phyloP scores from a whole-genome alignment of 164 flowering plant species.

The Litsea cubeba region DNA sequence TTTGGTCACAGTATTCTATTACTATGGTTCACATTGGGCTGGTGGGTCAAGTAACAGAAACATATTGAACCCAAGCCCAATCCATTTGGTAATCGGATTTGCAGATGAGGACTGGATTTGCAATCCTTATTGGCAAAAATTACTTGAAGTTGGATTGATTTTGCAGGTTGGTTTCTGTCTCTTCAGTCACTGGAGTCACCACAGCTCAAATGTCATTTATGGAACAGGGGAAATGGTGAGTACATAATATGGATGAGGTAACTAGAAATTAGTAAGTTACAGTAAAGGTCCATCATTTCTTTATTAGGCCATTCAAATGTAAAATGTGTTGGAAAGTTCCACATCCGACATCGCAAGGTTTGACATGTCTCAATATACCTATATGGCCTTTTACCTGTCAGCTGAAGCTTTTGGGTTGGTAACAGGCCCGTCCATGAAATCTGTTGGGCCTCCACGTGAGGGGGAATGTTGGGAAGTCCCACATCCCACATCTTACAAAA shows the following conservation, averaged over 20 bases:
- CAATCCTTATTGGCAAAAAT: no score
- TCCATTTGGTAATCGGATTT: not conserved
- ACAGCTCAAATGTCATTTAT: slow-evolving; percentile 13
- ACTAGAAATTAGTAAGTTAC: not conserved
- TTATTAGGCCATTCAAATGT: not conserved
- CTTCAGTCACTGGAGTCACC: slow-evolving; percentile 19
- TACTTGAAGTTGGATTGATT: not conserved
- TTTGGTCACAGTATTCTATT: no score
- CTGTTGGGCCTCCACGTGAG: not conserved
- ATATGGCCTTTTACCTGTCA: not conserved
- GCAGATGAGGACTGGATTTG: no score
- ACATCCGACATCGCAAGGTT: no score
- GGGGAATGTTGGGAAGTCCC: no score
- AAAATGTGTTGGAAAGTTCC: not conserved
- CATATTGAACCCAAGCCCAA: not conserved
- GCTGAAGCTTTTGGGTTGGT: not conserved
- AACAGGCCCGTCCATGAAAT: no score
- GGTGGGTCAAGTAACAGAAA: not conserved
- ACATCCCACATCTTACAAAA: not conserved
- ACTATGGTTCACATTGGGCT: no score
- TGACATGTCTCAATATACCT: not conserved
- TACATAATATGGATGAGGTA: not conserved
- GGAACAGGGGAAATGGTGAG: slow-evolving; percentile 24
- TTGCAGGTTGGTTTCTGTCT: slow-evolving; percentile 10
- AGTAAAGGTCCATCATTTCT: not conserved